Evolutionary conservation across 176 grass and related monocot species (phyloP), one percentile per base, ranked within the genome.

Genomic region (Pharus latifolius): DNA sequence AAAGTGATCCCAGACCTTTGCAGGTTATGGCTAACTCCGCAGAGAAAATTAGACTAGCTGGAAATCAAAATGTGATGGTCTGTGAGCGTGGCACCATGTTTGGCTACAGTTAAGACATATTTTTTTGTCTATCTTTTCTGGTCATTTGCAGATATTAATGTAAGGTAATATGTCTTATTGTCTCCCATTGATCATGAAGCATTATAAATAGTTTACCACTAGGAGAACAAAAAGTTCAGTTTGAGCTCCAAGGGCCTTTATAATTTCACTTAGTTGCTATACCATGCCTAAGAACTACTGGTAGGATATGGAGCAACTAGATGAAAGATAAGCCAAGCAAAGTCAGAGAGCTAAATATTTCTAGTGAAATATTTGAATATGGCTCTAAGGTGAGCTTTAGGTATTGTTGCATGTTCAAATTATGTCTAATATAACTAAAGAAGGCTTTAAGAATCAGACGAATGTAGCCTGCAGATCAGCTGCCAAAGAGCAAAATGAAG

Each of bases 21-120:
- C 70, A 88, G 89, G 89, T 92, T 61, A 92, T 92, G 84, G 64
- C 16, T 14, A 92, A 88, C 76, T 92, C 93, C 29, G 83, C 81
- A 2, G 93, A 97, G 67, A 97, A 97, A 85, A 86, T 97, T 70
- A 97, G 89, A 76, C 89, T 92, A 58, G 86, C 86, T 63, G 93
- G 93, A 59, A 97, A 97, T 60, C 69, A 82, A 47, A 97, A 97
- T 74, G 93, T 97, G 18, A 97, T 97, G 89, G 86, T 97, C 74
- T 97, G 93, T 80, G 93, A 97, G 69, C 89, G 93, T 70, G 93
- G 93, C 68, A 92, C 89, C 65, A 97, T 97, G 93, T 88, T 92
- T 79, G 93, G 93, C 14, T 97, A 97, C 82, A 97, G 93, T 97
- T 88, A 82, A 91, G 82, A 63, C 59, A 58, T 63, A 28, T 61